Base-by-base conservation (phyloP, 192 early-diverging fungal species). In the Backusella macrospora region DNA sequence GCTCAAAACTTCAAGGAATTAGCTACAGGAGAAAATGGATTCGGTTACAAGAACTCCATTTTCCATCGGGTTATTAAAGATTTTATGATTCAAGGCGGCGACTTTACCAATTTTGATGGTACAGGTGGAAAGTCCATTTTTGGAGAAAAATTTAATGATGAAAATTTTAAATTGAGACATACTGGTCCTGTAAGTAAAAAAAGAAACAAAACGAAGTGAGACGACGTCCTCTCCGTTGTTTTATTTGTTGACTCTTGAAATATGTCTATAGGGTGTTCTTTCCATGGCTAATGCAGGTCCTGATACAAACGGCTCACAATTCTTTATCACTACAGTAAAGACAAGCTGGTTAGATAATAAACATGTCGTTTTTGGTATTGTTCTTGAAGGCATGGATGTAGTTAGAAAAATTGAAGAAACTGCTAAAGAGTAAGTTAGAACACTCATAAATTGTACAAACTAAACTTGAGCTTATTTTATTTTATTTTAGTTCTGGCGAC, bases 321-420 rank as follows among this genome's bases (percentile, higher is more conserved):
- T 97, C 89, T 96, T 97, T 82, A 92, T 98, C 77, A 93, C 92
- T 66, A 96, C 95, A 14, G 90, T 89, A 52, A 82, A 84, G 77
- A 97, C 95, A 15, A 75, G 87, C 16, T 95, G 94, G 88, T 78
- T 99, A 76, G 95, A 98, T 76, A 84, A 85, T 67, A 92, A 92
- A 71, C 95, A 99, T 77, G 96, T 98, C 47, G 94, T 99, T 47
- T 99, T 98, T 89, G 97, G 96, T 40, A 81, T 88, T 75, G 94
- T 97, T 37, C 47, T 96, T 21, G 90, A 92, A 76, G 93, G 90
- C 34, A 82, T 86, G 81, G 83, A 90, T 18, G 81, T 97, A 65
- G 92, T 97, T 65, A 82, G 71, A 23, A 86, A 85, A 67, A 89
- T 98, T 70, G 95, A 96, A 84, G 72, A 76, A 37, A 86, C 85